Evolutionary conservation across 139 green algal genomes (phyloP).

Genomic region (Pleodorina starrii): DNA sequence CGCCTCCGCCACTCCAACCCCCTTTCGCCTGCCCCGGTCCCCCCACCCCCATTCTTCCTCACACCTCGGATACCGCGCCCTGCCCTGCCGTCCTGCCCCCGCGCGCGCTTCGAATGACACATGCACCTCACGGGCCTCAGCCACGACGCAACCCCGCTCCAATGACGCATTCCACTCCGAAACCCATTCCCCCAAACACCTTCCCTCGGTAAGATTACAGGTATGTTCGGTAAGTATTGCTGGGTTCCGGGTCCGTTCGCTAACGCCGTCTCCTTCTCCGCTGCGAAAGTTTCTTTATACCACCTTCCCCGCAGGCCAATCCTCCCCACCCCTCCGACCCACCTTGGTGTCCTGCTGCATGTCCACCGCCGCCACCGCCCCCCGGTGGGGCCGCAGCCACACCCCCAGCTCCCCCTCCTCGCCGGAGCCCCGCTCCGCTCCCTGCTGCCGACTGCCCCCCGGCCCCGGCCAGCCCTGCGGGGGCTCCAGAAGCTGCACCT

Average conservation of each 20-base stretch:
- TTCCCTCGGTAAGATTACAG: not conserved
- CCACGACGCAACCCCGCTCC: too few species aligned
- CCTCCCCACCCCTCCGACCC: not conserved
- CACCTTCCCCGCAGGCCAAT: not conserved
- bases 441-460: too few species aligned
- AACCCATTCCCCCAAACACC: too few species aligned
- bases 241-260: not conserved
- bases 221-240: not conserved
- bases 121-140: too few species aligned
- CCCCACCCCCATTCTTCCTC: too few species aligned
- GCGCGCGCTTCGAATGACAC: too few species aligned
- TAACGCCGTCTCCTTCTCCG: not conserved
- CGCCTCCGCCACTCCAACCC: too few species aligned
- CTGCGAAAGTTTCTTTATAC: not conserved
- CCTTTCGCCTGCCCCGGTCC: too few species aligned
- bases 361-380: slow-evolving; percentile 42
- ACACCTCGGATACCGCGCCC: too few species aligned
- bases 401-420: not conserved
- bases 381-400: slow-evolving; percentile 44
- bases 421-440: too few species aligned
- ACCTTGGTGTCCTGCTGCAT: slow-evolving; percentile 49
- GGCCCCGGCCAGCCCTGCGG: not conserved
- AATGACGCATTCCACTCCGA: too few species aligned
- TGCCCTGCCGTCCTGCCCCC: too few species aligned
- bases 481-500: slow-evolving; percentile 41